Percentiles rank a stretch among this genome's conserved stretches.
Evolutionary conservation across 2,329 filamentous ascomycete species (phyloP).

Genomic region (Hyphodiscus sp.): DNA sequence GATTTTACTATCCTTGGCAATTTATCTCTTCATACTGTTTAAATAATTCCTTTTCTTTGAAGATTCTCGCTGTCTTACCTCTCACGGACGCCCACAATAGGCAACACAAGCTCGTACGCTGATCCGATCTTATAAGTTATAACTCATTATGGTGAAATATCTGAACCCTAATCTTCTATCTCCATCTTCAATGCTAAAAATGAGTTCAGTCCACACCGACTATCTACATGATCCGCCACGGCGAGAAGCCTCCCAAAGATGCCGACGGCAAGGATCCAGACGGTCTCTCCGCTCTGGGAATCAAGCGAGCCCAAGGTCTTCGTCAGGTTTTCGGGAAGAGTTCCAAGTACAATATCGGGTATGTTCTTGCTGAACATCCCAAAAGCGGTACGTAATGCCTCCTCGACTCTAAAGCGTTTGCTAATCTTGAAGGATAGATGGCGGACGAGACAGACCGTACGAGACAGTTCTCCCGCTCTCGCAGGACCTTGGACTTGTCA

Average conservation of each 20-base stretch:
- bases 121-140: too few species aligned
- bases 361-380: constrained; percentile 50
- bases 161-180: too few species aligned
- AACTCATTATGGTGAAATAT: too few species aligned
- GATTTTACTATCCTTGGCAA: too few species aligned
- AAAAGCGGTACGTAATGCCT: constrained; percentile 34
- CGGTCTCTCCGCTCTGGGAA: constrained; percentile 44
- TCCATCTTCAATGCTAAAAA: too few species aligned
- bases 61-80: too few species aligned
- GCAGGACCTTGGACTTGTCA: constrained; percentile 43
- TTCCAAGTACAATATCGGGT: constrained; percentile 47
- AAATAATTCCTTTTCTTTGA: too few species aligned
- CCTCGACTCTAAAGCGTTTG: too few species aligned
- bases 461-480: constrained; percentile 51
- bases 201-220: constrained; percentile 30
- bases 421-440: too few species aligned
- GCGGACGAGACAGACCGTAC: constrained; percentile 43
- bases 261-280: constrained; percentile 36
- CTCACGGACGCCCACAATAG: too few species aligned
- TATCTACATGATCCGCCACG: constrained; percentile 58
- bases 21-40: too few species aligned
- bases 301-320: constrained; percentile 50
- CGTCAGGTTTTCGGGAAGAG: constrained; percentile 44
- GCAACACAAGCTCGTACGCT: too few species aligned
- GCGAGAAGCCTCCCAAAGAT: constrained; percentile 48